phyloP scores from a whole-genome alignment of 1,284 basidiomycete species.

The Papiliotrema fonsecae region DNA sequence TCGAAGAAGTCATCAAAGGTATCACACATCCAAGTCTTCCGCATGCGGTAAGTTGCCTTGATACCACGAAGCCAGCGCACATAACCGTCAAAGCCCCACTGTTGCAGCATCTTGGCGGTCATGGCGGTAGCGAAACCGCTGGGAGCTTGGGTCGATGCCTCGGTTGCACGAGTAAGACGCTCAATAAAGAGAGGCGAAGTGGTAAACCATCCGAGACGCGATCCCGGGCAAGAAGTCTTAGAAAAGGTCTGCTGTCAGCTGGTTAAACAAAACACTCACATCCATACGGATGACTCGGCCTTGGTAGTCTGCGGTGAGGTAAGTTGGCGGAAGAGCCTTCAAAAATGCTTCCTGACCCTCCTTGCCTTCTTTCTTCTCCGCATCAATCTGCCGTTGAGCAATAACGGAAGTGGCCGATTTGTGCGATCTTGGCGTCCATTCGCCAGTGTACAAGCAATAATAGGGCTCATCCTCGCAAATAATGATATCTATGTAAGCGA shows the following conservation, averaged over 20 bases:
- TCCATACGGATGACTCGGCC: constrained; percentile 49
- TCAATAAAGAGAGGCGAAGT: constrained; percentile 55
- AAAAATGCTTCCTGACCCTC: constrained; percentile 44
- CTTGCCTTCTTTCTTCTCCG: constrained; percentile 38
- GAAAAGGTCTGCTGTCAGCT: constrained; percentile 56
- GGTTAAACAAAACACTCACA: constrained; percentile 21
- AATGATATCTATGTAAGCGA: constrained; percentile 53
- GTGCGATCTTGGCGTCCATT: constrained; percentile 26
- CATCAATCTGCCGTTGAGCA: constrained; percentile 39
- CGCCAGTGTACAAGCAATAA: constrained; percentile 61
- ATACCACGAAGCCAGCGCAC: constrained; percentile 67
- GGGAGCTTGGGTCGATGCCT: constrained; percentile 66
- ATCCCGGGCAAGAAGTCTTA: constrained; percentile 74
- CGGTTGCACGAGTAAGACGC: constrained; percentile 66
- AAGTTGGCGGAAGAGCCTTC: constrained; percentile 58
- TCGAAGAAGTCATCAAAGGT: constrained; percentile 45
- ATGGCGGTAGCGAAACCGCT: constrained; percentile 63
- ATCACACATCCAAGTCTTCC: constrained; percentile 47
- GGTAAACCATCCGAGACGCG: constrained; percentile 73
- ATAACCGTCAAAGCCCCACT: constrained; percentile 66
- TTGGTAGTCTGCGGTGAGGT: constrained; percentile 54
- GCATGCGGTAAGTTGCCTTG: constrained; percentile 46
- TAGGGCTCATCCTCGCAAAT: constrained; percentile 79
- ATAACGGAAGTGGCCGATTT: constrained; percentile 27
- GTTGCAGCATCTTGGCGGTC: constrained; percentile 59